Evolutionary conservation across 345 rosid genomes (phyloP), one percentile per base, ranked within the genome.

Genomic region (Moringa oleifera): DNA sequence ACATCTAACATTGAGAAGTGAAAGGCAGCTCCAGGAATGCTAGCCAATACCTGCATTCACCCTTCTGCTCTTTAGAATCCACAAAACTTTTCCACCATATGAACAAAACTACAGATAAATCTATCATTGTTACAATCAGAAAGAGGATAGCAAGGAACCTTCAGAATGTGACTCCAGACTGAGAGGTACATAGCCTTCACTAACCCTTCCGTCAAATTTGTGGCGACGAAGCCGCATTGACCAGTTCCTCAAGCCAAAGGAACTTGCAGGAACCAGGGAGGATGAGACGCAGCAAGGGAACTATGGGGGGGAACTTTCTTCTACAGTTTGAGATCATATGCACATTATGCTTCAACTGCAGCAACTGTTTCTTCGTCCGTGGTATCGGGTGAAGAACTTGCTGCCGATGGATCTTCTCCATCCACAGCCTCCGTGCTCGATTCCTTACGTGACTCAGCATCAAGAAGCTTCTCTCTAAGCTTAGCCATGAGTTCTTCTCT

Each of bases 311-410:
- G 13, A 7, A 1, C 1, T 15, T 7, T 16, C 47, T 33, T 33
- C 11, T 33, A 33, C 6, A 11, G 11, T 33, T 33, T 4, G 37
- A 33, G 37, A 15, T 41, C 47, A 41, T 41, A 41, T 15, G 47
- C 12, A 6, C 24, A 60, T 71, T 78, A 85, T 21, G 81, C 87
- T 68, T 88, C 87, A 59, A 72, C 83, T 11, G 83, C 97, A 19
- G 80, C 66, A 58, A 65, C 80, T 52, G 82, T 53, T 72, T 93
- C 96, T 79, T 93, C 97, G 66, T 93, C 94, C 0, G 90, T 81
- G 37, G 69, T 65, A 46, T 85, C 83, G 16, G 83, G 61, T 28
- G 80, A 45, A 69, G 75, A 65, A 37, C 64, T 59, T 68, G 77
- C 85, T 58, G 50, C 71, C 0, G 69, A n/a, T 20, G 68, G 57